Evolutionary conservation across 495 filamentous ascomycete genomes (phyloP).

Genomic region (Penicillium ochrochloron): DNA sequence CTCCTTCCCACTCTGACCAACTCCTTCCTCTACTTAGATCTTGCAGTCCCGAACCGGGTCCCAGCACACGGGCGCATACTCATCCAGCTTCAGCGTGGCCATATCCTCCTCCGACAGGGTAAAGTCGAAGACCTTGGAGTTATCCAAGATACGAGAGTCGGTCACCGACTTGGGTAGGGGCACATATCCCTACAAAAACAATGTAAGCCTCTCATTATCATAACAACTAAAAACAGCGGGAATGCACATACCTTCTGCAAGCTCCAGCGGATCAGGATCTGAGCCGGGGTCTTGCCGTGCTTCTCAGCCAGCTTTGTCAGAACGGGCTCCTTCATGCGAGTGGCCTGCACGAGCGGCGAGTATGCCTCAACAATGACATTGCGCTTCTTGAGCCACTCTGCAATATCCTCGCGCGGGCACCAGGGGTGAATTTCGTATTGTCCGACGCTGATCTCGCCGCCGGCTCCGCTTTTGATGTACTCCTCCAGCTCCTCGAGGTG

Average conservation of each 20-base stretch:
- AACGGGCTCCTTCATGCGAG: constrained; percentile 66
- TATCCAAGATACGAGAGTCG: constrained; percentile 66
- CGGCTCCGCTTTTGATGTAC: constrained; percentile 74
- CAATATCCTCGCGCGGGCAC: constrained; percentile 76
- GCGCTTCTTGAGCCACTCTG: constrained; percentile 71
- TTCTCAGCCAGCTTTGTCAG: constrained; percentile 66
- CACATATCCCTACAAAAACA: constrained; percentile 66
- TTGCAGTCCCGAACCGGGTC: constrained; percentile 63
- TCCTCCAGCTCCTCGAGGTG: constrained; percentile 68
- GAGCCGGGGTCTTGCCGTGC: constrained; percentile 72
- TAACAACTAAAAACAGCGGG: background rate
- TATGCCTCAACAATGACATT: constrained; percentile 80
- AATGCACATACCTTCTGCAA: constrained; percentile 67
- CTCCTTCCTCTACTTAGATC: constrained; percentile 15
- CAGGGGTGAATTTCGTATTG: constrained; percentile 93
- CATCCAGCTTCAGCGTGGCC: constrained; percentile 55
- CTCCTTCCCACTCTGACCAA: background rate
- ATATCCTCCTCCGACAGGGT: constrained; percentile 66
- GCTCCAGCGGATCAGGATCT: constrained; percentile 85
- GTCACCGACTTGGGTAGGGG: constrained; percentile 69
- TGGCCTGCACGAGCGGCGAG: constrained; percentile 72
- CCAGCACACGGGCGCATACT: constrained; percentile 71
- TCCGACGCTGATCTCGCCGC: constrained; percentile 77
- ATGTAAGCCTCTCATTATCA: constrained; percentile 49
- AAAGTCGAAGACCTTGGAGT: constrained; percentile 81